These are phyloP conservation scores for Umbilicaria muhlenbergii DNA, from an alignment of 495 filamentous ascomycete genomes.

Conservation along the genomic window DNA sequence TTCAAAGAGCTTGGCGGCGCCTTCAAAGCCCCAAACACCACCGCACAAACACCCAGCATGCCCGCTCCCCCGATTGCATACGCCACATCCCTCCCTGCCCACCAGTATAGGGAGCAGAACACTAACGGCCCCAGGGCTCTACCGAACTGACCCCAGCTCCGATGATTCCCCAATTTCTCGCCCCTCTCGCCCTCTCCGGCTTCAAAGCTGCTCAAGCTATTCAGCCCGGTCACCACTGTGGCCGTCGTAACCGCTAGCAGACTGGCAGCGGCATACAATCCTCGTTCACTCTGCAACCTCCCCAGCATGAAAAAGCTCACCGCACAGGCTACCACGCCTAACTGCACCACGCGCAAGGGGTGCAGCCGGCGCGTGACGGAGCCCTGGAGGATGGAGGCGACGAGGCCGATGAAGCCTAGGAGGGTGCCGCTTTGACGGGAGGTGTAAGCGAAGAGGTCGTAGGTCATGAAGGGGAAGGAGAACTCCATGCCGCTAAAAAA, in stretches of 20 bases:
- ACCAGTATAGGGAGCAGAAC: slow-evolving; percentile 98
- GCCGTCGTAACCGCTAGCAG: slow-evolving; percentile 77
- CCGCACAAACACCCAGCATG: slow-evolving; percentile 53
- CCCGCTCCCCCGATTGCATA: slow-evolving; percentile 67
- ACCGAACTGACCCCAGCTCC: slow-evolving; percentile 79
- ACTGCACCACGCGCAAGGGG: slow-evolving; percentile 59
- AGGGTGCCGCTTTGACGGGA: slow-evolving; percentile 70
- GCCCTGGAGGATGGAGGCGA: slow-evolving; percentile 84
- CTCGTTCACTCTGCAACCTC: slow-evolving; percentile 42
- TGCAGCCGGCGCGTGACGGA: slow-evolving; percentile 66
- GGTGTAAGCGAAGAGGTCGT: slow-evolving; percentile 74
- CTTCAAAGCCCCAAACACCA: slow-evolving; percentile 56
- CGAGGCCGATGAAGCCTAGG: slow-evolving; percentile 79
- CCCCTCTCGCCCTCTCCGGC: slow-evolving; percentile 67
- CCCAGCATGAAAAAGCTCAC: slow-evolving; percentile 67
- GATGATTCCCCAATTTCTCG: slow-evolving; percentile 66
- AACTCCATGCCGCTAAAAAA: slow-evolving; percentile 98
- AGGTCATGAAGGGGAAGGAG: slow-evolving; percentile 89
- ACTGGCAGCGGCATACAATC: slow-evolving; percentile 66
- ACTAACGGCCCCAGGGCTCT: slow-evolving; percentile 71
- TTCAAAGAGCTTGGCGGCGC: slow-evolving; percentile 16
- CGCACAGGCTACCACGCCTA: slow-evolving; percentile 63
- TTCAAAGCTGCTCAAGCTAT: slow-evolving; percentile 81
- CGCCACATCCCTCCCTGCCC: slow-evolving; percentile 78
- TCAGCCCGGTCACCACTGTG: slow-evolving; percentile 87